Base-by-base conservation (phyloP, 768 basidiomycete genomes). In the Favolaschia claudopus region DNA sequence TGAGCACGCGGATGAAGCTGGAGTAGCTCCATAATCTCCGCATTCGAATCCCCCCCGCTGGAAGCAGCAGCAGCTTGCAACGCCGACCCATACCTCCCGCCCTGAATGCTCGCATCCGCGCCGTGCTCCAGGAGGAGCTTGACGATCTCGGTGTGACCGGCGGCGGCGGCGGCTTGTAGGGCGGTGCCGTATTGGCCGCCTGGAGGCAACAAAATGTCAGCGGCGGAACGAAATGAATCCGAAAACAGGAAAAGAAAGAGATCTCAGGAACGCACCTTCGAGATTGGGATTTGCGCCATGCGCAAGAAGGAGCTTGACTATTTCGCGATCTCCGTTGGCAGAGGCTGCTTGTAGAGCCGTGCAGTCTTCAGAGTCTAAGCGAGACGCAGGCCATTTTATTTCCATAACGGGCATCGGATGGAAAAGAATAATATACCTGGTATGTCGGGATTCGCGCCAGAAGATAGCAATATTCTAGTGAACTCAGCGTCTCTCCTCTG, bases 401-500 rank as follows among this genome's bases (percentile, higher is more conserved):
- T 25, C 36, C 25, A 12, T n/a, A 7, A 17, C 2, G 27, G 6
- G 12, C 10, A 1, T 22, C 8, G 2, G 5, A 8, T 8, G 19
- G 6, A 13, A 2, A 7, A 5, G 22, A 9, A n/a, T n/a, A 5
- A 28, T n/a, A 5, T 27, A 50, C 49, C 49, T 37, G 4, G 25
- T 5, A 42, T 4, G 24, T 52, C 27, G 12, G 50, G 50, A 40
- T 55, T 15, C 10, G 53, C 53, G n/a, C 53, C 53, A 20, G 25
- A 55, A 12, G 10, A 22, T 9, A 55, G 20, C 15, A 55, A 27
- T 15, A 43, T 24, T 24, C 51, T 20, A 7, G 34, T 31, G 34
- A 44, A 20, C 4, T 44, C 53, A 24, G 31, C 5, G 24, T 45
- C 53, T 29, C 20, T 36, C 33, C 42, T 15, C 28, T 29, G 8